A percentile compares a stretch with the other conserved stretches of the same genome.
These are phyloP conservation scores for Clarireedia monteithiana DNA, from an alignment of 2,329 filamentous ascomycete genomes.

Conservation along the genomic window DNA sequence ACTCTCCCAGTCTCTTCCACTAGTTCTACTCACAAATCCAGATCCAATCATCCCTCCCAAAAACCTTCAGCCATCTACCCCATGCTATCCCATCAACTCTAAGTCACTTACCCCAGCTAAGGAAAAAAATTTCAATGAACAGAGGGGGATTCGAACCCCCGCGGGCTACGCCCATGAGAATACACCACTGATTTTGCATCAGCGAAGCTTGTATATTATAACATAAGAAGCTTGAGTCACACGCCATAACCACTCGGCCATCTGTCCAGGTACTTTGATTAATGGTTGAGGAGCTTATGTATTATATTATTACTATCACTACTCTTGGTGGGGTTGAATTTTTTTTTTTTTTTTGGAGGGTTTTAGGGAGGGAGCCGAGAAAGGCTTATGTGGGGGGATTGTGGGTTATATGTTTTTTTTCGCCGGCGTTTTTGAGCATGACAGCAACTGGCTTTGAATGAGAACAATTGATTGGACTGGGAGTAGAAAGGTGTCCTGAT, in stretches of 20 bases:
- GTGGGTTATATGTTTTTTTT: too few relatives aligned
- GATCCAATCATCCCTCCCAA: too few relatives aligned
- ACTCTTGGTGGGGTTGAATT: neutral
- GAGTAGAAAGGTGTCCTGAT: too few relatives aligned
- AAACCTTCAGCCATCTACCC: too few relatives aligned
- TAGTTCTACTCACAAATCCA: too few relatives aligned
- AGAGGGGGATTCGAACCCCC: conserved; percentile 12
- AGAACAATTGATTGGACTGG: too few relatives aligned
- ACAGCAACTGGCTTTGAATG: too few relatives aligned
- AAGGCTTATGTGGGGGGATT: too few relatives aligned
- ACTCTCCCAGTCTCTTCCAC: too few relatives aligned
- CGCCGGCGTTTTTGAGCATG: too few relatives aligned
- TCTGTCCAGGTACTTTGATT: neutral
- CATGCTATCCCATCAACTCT: too few relatives aligned
- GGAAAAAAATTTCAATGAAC: neutral
- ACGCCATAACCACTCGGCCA: conserved; percentile 12
- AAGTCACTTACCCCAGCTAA: neutral
- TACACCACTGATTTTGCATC: neutral
- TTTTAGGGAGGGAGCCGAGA: neutral
- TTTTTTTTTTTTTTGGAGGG: too few relatives aligned
- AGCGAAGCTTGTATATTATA: neutral
- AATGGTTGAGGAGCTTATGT: accelerated
- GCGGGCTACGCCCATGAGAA: conserved; percentile 10
- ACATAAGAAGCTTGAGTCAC: conserved; percentile 8
- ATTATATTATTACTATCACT: accelerated